phyloP scores from a whole-genome alignment of 2,329 filamentous ascomycete genomes.

The Cryphonectria japonica region DNA sequence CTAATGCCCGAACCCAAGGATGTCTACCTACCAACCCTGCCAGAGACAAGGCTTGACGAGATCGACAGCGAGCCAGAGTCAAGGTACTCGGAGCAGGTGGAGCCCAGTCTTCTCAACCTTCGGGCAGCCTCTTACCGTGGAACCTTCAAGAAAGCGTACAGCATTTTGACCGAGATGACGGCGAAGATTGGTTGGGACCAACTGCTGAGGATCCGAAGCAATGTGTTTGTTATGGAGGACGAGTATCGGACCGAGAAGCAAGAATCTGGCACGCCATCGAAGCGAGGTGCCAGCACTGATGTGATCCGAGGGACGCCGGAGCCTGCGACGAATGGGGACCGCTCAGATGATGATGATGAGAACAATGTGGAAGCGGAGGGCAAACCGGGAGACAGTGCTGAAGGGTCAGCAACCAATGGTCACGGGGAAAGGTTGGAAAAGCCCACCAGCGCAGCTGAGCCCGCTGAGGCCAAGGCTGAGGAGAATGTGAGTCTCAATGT shows the following conservation, averaged over 20 bases:
- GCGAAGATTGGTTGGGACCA: conserved; percentile 98
- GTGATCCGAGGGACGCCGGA: conserved; percentile 74
- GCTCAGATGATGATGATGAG: conserved; percentile 35
- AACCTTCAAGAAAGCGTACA: conserved; percentile 94
- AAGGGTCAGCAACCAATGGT: conserved; percentile 39
- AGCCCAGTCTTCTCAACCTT: conserved; percentile 82
- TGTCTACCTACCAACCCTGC: conserved; percentile 82
- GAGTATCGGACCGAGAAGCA: conserved; percentile 92
- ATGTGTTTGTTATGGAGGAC: conserved; percentile 99
- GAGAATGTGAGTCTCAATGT: conserved; percentile 62
- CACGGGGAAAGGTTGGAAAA: conserved; percentile 66
- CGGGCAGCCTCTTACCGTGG: conserved; percentile 90
- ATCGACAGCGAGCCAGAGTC: conserved; percentile 90
- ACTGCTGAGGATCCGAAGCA: conserved; percentile 89
- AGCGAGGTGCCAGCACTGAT: conserved; percentile 78
- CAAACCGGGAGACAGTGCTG: conserved; percentile 32
- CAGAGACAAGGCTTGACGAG: conserved; percentile 90
- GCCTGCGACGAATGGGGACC: conserved; percentile 54
- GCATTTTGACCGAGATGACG: conserved; percentile 91
- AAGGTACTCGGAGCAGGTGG: conserved; percentile 81
- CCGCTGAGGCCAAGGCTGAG: conserved; percentile 76
- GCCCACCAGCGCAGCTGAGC: conserved; percentile 77
- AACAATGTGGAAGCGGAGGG: conserved; percentile 35
- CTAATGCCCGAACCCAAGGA: conserved; percentile 91
- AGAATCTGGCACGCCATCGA: conserved; percentile 54